Base-by-base conservation (phyloP, 805 yeast genomes). In the Sugiyamaella mastotermitis region DNA sequence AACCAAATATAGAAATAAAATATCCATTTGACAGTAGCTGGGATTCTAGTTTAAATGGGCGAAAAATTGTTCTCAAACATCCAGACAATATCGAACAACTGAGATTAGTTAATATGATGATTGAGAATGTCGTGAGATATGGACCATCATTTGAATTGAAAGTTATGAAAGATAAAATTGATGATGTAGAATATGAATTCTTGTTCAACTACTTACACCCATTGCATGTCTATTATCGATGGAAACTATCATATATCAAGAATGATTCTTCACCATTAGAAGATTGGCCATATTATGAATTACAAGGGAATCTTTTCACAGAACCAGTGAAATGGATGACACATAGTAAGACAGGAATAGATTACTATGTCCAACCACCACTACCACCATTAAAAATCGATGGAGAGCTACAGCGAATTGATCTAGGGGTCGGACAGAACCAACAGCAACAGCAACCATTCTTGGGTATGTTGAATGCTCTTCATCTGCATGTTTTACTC, bases 121-220 rank as follows among this genome's bases (percentile, higher is more conserved):
- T 49, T 16, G 59, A 54, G 41, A 40, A 47, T 20, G 50, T 55
- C 6, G 14, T 48, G 10, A 27, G 35, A 17, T 33, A 43, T 32
- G 58, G 58, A 3, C 51, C 55, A 6, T 49, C 39, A 27, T 54
- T 55, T 38, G 59, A 55, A 30, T 37, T 49, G 5, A 33, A 31
- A 2, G 27, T 54, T 13, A 54, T 51, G 60, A 33, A 30, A 13
- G 44, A 43, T 3, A 53, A 55, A 40, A 30, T 30, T 7, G 10
- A 37, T 10, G 52, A 54, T 33, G 49, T 46, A 3, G 41, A 38
- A 5, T 54, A 41, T 31, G 58, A 52, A 36, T 54, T 55, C 30
- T 39, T 54, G 33, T 54, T 49, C 37, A 48, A 54, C 29, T 16
- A 32, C 9, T 31, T 22, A 13, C 25, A 31, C 10, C 37, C 46